Base-by-base conservation (phyloP, 352 stramenopile species). In the Plasmopara muralis region DNA sequence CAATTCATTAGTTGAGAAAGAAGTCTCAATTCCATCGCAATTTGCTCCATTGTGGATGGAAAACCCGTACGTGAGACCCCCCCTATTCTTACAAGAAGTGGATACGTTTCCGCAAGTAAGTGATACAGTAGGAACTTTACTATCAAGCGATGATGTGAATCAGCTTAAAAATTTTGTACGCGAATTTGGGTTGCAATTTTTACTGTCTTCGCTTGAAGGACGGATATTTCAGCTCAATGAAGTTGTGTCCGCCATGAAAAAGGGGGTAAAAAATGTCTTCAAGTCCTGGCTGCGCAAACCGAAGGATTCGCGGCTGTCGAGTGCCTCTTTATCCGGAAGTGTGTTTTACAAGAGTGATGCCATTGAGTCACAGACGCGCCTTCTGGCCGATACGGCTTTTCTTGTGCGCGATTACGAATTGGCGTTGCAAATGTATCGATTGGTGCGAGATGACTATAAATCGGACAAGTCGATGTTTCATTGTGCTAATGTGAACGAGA, bases 211-310 rank as follows among this genome's bases (percentile, higher is more conserved):
- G 31, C 73, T 97, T 9, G 88, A 97, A 46, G 54, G 74, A 35
- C 86, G 84, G 6, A 82, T 97, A 25, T 79, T 85, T 16, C 77
- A 89, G 50, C 59, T 97, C 3, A 95, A 97, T 52, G 78, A 93
- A 50, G 70, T 85, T 25, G 87, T 97, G 6, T 93, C 83, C 4
- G 86, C 82, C 6, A 89, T 89, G 69, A 90, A 93, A 40, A 96
- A 96, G 45, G 88, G 88, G 30, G 82, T 97, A 42, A 95, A 95
- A 55, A 96, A 96, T 48, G 79, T 95, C 15, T 87, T 95, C 54
- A 94, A 94, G 63, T 96, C 82, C 41, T 95, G 86, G 84, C 64
- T 92, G 38, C 85, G 82, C n/a, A 95, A 95, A 58, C 83, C 85
- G 4, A 89, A 92, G 41, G 85, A 93, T 48, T 56, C 88, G 16